Conservation (phyloP, 768 basidiomycete genomes). For the Galerina sulciceps region DNA sequence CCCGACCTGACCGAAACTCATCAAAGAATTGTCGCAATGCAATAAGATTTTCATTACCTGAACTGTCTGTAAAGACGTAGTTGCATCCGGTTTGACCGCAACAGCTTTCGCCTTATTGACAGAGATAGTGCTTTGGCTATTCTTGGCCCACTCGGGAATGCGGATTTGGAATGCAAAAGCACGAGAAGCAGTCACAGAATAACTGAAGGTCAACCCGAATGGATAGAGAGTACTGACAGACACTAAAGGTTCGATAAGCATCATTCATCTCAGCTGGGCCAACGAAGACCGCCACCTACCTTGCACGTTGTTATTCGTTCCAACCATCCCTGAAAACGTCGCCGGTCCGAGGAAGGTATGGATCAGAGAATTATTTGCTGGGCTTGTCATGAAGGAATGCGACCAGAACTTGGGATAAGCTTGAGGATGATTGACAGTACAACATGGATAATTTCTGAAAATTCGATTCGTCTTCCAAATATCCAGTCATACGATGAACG, state of each 20-base stretch:
- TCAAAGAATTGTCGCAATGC: neutral
- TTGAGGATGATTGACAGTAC: slow-evolving; percentile 46
- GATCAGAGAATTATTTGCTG: slow-evolving; percentile 31
- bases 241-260: slow-evolving; percentile 22
- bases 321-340: slow-evolving; percentile 37
- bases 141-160: slow-evolving; percentile 43
- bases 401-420: slow-evolving; percentile 49
- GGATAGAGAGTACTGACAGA: slow-evolving; percentile 43
- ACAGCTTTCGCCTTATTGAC: slow-evolving; percentile 30
- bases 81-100: slow-evolving; percentile 26
- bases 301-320: slow-evolving; percentile 34
- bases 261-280: neutral
- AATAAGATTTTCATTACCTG: slow-evolving; percentile 20
- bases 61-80: slow-evolving; percentile 36
- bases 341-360: slow-evolving; percentile 44
- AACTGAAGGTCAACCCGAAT: slow-evolving; percentile 39
- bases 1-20: slow-evolving; percentile 1
- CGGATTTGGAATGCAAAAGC: slow-evolving; percentile 42
- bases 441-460: slow-evolving; percentile 45
- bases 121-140: slow-evolving; percentile 34
- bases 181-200: slow-evolving; percentile 35
- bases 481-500: neutral
- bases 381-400: slow-evolving; percentile 39
- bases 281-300: slow-evolving; percentile 20
- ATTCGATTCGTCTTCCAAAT: neutral